phyloP scores from a whole-genome alignment of 495 filamentous ascomycete species.

The Neurospora sp. region DNA sequence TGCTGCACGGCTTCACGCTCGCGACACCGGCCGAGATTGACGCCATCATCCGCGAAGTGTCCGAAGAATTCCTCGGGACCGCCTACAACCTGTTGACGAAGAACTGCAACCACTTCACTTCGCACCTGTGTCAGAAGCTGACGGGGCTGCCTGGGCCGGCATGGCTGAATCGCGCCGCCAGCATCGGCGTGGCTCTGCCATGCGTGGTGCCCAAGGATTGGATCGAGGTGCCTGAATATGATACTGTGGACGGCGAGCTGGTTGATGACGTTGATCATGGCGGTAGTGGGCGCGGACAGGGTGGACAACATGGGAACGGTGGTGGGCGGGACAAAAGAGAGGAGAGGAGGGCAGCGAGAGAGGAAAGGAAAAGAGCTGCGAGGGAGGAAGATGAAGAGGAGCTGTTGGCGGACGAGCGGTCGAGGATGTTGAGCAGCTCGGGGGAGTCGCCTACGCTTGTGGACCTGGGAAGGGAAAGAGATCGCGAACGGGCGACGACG shows the following conservation, averaged over 20 bases:
- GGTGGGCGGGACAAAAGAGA: neutral
- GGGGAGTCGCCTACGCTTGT: slow-evolving; percentile 22
- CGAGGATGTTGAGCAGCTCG: slow-evolving; percentile 19
- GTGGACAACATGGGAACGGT: neutral
- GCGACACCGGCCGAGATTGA: slow-evolving; percentile 55
- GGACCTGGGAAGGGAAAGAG: slow-evolving; percentile 1
- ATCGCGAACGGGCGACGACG: neutral
- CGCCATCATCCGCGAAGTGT: slow-evolving; percentile 51
- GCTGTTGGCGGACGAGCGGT: slow-evolving; percentile 11
- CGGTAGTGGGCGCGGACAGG: neutral
- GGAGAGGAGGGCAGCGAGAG: neutral
- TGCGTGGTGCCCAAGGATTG: slow-evolving; percentile 73
- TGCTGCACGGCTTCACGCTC: slow-evolving; percentile 65
- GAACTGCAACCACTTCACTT: slow-evolving; percentile 81
- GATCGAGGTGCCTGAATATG: slow-evolving; percentile 65
- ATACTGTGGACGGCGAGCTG: slow-evolving; percentile 59
- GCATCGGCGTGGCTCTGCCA: slow-evolving; percentile 62
- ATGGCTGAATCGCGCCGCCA: slow-evolving; percentile 73
- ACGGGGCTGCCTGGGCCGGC: slow-evolving; percentile 52
- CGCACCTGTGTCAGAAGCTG: slow-evolving; percentile 53
- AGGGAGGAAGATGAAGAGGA: slow-evolving; percentile 6
- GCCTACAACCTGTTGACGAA: slow-evolving; percentile 66
- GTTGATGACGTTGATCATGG: slow-evolving; percentile 43
- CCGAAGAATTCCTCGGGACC: slow-evolving; percentile 56
- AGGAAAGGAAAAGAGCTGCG: neutral